Base-by-base conservation (phyloP, 345 rosid species). In the Ailanthus altissimus region DNA sequence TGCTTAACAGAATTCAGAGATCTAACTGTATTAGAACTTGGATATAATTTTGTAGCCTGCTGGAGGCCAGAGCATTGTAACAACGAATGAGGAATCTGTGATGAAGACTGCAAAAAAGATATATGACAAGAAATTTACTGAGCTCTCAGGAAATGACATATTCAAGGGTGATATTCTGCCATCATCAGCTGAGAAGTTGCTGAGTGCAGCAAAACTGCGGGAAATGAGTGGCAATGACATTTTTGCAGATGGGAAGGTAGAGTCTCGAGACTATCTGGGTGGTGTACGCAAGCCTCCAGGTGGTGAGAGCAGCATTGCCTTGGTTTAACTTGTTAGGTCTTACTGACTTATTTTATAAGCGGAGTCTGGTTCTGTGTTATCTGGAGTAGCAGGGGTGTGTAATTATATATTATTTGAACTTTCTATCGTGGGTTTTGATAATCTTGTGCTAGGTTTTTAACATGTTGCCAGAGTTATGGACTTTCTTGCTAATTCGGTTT, bases 201-300 rank as follows among this genome's bases (percentile, higher is more conserved):
- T 92, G 62, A 95, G 97, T 71, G 36, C 59, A 3, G 99, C 99
- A 23, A 95, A 95, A 76, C 78, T 88, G 57, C 86, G 81, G 72
- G 99, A 95, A 88, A 95, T 93, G 75, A 91, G 94, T 2, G 94
- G 98, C 50, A 93, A 78, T 74, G 83, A 93, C 80, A 95, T 95
- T 73, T 95, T 95, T 71, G 90, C 96, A 0, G 99, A 95, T 74
- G 99, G 92, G 68, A 95, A 95, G 90, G 92, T 58, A 8, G 94
- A 93, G 84, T 84, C 91, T 49, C 86, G 97, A 75, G 99, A 95
- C 88, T 93, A 87, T 87, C 78, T 93, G 36, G 98, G 99, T 2
- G 99, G 99, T 0, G 93, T 95, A 15, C 99, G 99, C 80, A 95
- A 93, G 84, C 99, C 99, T 26, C 99, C 99, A 1, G 99, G 99